Evolutionary conservation across 148 eudicot genomes (phyloP).

Genomic region (Gaultheria prostrata): DNA sequence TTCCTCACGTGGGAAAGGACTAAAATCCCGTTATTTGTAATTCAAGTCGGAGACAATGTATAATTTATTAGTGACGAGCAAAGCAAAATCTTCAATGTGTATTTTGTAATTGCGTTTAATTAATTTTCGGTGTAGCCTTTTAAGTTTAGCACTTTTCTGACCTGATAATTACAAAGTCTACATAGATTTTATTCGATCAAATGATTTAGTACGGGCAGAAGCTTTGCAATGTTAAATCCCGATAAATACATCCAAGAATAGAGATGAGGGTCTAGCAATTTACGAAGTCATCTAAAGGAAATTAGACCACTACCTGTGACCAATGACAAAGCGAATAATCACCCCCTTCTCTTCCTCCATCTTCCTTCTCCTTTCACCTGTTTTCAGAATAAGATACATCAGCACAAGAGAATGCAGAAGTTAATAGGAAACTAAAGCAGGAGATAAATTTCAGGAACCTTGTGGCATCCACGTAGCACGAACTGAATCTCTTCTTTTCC

Average conservation of each 20-base stretch:
- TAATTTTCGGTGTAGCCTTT: background rate
- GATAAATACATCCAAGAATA: background rate
- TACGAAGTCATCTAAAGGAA: slow-evolving; percentile 16
- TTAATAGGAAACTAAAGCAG: background rate
- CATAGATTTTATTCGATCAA: background rate
- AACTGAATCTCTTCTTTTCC: slow-evolving; percentile 88
- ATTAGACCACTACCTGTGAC: slow-evolving; percentile 50
- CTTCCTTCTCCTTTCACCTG: slow-evolving; percentile 65
- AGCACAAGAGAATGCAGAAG: background rate
- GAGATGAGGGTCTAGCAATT: background rate
- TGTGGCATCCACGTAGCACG: slow-evolving; percentile 98
- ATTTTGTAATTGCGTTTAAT: too few species aligned
- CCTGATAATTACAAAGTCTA: background rate
- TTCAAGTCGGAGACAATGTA: too few species aligned
- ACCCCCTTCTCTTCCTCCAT: slow-evolving; percentile 77
- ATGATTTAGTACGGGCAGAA: background rate
- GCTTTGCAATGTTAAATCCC: background rate
- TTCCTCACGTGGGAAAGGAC: too few species aligned
- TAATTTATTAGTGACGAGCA: too few species aligned
- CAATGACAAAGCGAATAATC: slow-evolving; percentile 73
- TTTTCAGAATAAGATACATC: background rate
- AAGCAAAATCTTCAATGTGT: too few species aligned
- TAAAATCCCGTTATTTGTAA: too few species aligned
- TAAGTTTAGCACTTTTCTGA: background rate
- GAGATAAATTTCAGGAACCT: slow-evolving; percentile 38